phyloP scores from a whole-genome alignment of 1,284 basidiomycete species.

The Clitocybe nebularis region DNA sequence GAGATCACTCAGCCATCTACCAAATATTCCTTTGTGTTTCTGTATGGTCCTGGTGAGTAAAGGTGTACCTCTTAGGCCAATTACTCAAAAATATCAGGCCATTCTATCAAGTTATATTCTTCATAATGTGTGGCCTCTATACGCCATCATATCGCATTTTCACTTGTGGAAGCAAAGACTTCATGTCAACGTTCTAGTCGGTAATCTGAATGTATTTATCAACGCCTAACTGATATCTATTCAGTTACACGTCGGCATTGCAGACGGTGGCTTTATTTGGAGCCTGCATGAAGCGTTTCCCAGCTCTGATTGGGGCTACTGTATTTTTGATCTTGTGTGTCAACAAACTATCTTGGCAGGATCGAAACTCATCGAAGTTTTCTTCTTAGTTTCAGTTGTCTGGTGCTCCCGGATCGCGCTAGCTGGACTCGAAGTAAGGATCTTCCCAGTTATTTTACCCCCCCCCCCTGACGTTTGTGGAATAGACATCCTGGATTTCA shows the following conservation, averaged over 20 bases:
- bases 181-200: conserved; percentile 31
- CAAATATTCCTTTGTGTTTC: conserved; percentile 46
- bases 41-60: conserved; percentile 48
- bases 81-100: conserved; percentile 24
- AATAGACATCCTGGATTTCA: conserved; percentile 51
- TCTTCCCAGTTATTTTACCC: too few relatives aligned
- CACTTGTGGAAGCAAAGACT: conserved; percentile 47
- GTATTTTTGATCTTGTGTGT: conserved; percentile 48
- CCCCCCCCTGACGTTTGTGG: too few relatives aligned
- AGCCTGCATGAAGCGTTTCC: conserved; percentile 53
- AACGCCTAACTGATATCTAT: conserved; percentile 23
- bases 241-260: conserved; percentile 59
- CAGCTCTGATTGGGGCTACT: conserved; percentile 46
- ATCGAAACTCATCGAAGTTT: neutral
- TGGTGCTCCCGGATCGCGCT: conserved; percentile 1
- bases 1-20: conserved; percentile 42
- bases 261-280: conserved; percentile 69
- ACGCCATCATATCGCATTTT: conserved; percentile 21
- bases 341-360: neutral
- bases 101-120: conserved; percentile 29
- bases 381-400: conserved; percentile 4
- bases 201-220: neutral
- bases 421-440: conserved; percentile 9
- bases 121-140: conserved; percentile 46
- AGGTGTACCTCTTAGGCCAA: neutral